Conservation (phyloP, 2,329 filamentous ascomycete species). For the Didymella exigua region DNA sequence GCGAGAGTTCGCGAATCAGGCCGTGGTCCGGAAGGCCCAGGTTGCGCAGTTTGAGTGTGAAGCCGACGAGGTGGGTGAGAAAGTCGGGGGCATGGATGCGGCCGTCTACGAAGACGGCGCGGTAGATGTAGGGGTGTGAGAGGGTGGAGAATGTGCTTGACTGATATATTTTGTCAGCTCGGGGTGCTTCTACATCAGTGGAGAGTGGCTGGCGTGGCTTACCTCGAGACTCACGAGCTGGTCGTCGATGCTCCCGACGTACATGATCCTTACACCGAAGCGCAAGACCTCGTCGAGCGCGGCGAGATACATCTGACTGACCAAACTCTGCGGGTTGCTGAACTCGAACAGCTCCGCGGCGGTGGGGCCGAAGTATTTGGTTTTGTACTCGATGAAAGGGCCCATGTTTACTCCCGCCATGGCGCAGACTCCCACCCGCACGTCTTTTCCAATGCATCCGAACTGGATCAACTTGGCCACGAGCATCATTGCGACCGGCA, state of each 20-base stretch:
- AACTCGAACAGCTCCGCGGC: constrained; percentile 97
- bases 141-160: constrained; percentile 87
- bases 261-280: constrained; percentile 82
- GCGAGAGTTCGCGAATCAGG: constrained; percentile 85
- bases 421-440: constrained; percentile 80
- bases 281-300: constrained; percentile 75
- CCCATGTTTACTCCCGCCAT: constrained; percentile 93
- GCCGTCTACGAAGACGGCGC: constrained; percentile 94
- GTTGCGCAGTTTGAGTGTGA: constrained; percentile 91
- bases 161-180: constrained; percentile 58
- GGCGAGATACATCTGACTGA: constrained; percentile 80
- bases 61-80: constrained; percentile 88
- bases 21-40: constrained; percentile 92
- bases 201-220: constrained; percentile 32
- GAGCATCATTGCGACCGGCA: constrained; percentile 90
- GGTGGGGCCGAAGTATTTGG: constrained; percentile 84
- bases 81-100: constrained; percentile 92
- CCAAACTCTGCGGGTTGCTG: constrained; percentile 76
- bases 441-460: constrained; percentile 71
- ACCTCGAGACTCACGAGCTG: constrained; percentile 93
- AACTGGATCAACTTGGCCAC: constrained; percentile 91
- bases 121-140: constrained; percentile 89
- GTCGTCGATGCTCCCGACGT: constrained; percentile 94
- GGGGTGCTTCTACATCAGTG: too few species aligned
- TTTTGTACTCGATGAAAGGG: constrained; percentile 90